These are phyloP conservation scores for Penicillium samsonianum DNA, from an alignment of 495 filamentous ascomycete genomes.

Conservation along the genomic window DNA sequence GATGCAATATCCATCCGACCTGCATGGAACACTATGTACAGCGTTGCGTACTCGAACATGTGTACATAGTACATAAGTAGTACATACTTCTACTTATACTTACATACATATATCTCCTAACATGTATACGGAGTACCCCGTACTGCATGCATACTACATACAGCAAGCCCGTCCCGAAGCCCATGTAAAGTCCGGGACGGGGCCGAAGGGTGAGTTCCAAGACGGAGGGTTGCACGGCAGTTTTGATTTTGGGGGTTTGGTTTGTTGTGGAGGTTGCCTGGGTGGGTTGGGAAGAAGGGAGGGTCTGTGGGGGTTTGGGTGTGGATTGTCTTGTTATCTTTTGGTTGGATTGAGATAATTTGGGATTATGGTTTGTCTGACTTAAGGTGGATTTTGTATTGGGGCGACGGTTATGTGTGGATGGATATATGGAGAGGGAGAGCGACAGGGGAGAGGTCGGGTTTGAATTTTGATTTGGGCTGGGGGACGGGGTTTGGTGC, in stretches of 20 bases:
- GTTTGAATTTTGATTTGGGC: background rate
- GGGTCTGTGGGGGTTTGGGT: slow-evolving; percentile 12
- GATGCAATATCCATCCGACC: background rate
- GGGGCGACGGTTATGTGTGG: no score
- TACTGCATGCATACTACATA: background rate
- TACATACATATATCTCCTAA: background rate
- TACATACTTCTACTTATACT: no score
- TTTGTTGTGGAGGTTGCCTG: background rate
- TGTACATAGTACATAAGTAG: no score
- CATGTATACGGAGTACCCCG: background rate
- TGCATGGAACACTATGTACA: background rate
- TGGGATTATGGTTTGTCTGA: background rate
- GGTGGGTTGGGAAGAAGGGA: slow-evolving; percentile 17
- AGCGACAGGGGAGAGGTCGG: no score
- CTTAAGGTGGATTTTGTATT: background rate
- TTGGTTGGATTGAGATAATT: background rate
- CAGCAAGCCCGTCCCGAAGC: background rate
- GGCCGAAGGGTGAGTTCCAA: background rate
- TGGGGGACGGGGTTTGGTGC: background rate
- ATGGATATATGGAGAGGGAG: background rate
- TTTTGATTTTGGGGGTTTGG: background rate
- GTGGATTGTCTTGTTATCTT: slow-evolving; percentile 10
- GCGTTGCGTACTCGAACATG: background rate
- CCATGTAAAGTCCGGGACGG: background rate
- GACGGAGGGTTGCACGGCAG: slow-evolving; percentile 2